Evolutionary conservation across 1,284 basidiomycete genomes (phyloP).

Genomic region (Malassezia yamatoensis): DNA sequence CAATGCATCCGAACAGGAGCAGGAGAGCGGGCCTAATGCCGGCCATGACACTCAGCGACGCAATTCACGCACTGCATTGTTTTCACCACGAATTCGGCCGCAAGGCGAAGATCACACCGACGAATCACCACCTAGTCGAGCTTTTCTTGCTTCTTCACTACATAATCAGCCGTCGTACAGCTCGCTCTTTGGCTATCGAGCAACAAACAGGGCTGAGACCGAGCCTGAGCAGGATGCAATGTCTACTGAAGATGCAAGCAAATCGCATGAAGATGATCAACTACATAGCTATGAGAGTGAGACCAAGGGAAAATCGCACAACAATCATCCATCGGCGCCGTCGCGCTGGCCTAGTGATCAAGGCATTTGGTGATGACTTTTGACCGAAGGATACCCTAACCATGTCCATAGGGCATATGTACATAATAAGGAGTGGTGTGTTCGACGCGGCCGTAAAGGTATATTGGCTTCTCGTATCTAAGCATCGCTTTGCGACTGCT

Average conservation of each 20-base stretch:
- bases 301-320: not conserved
- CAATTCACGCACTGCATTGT: not conserved
- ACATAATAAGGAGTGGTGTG: not conserved
- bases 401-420: not conserved
- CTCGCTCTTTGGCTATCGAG: slow-evolving; percentile 8
- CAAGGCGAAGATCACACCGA: not conserved
- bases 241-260: too few species aligned
- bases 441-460: too few species aligned
- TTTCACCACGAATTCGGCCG: not conserved
- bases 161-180: slow-evolving; percentile 4
- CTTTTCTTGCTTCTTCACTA: not conserved
- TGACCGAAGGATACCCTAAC: not conserved
- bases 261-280: too few species aligned
- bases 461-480: too few species aligned
- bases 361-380: not conserved
- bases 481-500: not conserved
- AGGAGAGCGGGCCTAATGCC: too few species aligned
- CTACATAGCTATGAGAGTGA: not conserved
- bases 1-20: too few species aligned
- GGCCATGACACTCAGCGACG: not conserved
- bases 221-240: not conserved
- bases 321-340: not conserved
- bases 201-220: not conserved
- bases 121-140: not conserved
- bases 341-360: slow-evolving; percentile 1